These are phyloP conservation scores for Xylariaceae sp. DNA, from an alignment of 2,329 filamentous ascomycete genomes.

Conservation along the genomic window DNA sequence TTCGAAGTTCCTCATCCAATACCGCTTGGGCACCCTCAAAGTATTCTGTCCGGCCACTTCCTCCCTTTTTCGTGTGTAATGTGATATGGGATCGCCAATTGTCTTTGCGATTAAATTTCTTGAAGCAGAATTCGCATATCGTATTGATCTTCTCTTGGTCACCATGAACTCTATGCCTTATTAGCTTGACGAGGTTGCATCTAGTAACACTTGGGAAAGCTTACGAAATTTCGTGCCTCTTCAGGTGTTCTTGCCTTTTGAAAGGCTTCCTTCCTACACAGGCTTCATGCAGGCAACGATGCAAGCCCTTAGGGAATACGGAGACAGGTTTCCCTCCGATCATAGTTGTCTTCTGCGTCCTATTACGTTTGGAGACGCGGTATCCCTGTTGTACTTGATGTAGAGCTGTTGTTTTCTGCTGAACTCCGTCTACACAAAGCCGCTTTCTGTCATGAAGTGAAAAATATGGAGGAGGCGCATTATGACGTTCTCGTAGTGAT, in stretches of 20 bases:
- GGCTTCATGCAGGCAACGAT: constrained; percentile 51
- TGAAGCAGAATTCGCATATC: constrained; percentile 34
- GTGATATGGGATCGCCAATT: constrained; percentile 48
- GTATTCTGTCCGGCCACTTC: constrained; percentile 43
- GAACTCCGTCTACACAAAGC: constrained; percentile 49
- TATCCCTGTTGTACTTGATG: constrained; percentile 46
- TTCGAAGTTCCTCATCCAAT: constrained; percentile 31
- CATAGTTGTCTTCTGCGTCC: constrained; percentile 21
- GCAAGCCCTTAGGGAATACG: constrained; percentile 38
- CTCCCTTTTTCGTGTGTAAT: constrained; percentile 43
- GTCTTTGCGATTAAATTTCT: constrained; percentile 46
- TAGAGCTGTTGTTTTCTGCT: constrained; percentile 52
- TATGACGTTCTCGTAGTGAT: constrained; percentile 36
- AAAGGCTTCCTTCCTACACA: constrained; percentile 52
- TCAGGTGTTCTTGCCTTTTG: constrained; percentile 61
- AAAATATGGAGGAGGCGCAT: constrained; percentile 26
- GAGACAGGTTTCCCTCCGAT: constrained; percentile 28
- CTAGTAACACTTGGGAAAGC: constrained; percentile 5
- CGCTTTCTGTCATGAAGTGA: constrained; percentile 45
- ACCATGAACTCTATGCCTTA: constrained; percentile 37
- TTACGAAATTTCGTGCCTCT: constrained; percentile 60
- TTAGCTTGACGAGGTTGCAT: constrained; percentile 32
- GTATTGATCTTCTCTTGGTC: constrained; percentile 27
- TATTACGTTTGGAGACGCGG: constrained; percentile 25
- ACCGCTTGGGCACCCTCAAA: constrained; percentile 35